Evolutionary conservation across 208 protist genomes (phyloP).

Genomic region (Wallacemonas sp.): DNA sequence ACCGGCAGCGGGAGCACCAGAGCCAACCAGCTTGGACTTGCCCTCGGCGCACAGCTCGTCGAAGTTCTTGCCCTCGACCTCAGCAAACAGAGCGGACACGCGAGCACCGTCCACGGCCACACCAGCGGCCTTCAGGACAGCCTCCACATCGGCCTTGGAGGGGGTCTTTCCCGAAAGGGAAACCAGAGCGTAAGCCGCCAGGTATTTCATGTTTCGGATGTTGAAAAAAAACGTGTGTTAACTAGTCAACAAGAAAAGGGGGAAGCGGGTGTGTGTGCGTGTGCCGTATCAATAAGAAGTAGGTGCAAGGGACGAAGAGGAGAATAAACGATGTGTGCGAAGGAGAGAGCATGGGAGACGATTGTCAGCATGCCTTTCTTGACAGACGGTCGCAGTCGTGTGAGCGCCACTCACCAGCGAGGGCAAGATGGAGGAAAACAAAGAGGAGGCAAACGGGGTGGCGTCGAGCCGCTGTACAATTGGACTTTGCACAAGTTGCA

Average conservation of each 20-base stretch:
- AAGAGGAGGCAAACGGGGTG: too few species aligned
- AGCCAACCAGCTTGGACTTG: slow-evolving; percentile 83
- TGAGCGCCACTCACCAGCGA: too few species aligned
- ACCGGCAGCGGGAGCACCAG: slow-evolving; percentile 39
- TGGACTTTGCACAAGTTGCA: too few species aligned
- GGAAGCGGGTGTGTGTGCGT: neutral
- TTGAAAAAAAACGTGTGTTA: slow-evolving; percentile 10
- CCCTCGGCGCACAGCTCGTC: slow-evolving; percentile 85
- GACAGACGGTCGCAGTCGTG: too few species aligned
- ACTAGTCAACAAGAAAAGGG: neutral
- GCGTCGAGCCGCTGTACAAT: too few species aligned
- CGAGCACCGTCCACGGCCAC: slow-evolving; percentile 68
- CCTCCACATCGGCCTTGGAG: slow-evolving; percentile 79
- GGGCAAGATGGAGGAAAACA: too few species aligned
- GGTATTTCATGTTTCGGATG: slow-evolving; percentile 81
- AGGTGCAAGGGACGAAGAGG: neutral
- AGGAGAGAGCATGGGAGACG: too few species aligned
- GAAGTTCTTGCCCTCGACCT: slow-evolving; percentile 91
- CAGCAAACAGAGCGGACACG: slow-evolving; percentile 66
- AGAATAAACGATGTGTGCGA: too few species aligned
- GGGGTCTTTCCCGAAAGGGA: slow-evolving; percentile 82
- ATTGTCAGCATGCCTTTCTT: too few species aligned
- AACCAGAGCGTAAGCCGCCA: slow-evolving; percentile 92
- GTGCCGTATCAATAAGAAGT: neutral
- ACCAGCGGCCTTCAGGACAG: slow-evolving; percentile 89